phyloP scores from a whole-genome alignment of 83 land plant genomes.

The Picea mariana region DNA sequence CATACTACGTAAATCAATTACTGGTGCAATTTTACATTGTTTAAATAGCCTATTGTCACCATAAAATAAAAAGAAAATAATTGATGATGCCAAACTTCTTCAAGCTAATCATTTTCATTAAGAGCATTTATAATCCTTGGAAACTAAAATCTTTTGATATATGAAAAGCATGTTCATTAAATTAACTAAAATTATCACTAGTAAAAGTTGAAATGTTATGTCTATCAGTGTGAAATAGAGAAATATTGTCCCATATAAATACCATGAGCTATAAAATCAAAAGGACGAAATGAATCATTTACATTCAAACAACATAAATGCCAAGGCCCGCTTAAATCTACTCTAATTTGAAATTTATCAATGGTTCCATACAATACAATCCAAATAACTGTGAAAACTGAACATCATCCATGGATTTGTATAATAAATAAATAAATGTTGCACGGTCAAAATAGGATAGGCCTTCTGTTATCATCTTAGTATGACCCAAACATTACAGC shows the following conservation, averaged over 20 bases:
- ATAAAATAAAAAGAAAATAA: too few species aligned
- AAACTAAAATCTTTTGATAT: too few species aligned
- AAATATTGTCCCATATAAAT: too few species aligned
- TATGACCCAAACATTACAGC: conserved; percentile 7
- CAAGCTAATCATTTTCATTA: not conserved
- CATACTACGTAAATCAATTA: too few species aligned
- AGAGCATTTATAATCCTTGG: not conserved
- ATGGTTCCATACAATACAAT: not conserved
- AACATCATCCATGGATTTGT: not conserved
- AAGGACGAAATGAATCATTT: too few species aligned
- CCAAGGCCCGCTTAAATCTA: not conserved
- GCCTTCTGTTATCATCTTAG: conserved; percentile 4
- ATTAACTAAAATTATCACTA: not conserved
- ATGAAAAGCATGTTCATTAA: not conserved
- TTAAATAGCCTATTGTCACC: too few species aligned
- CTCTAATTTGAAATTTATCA: not conserved
- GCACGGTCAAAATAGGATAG: not conserved
- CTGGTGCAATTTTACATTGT: too few species aligned
- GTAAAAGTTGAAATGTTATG: not conserved
- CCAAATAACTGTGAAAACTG: not conserved
- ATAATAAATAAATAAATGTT: conserved; percentile 10
- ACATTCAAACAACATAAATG: not conserved
- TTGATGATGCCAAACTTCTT: too few species aligned
- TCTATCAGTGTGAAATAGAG: too few species aligned
- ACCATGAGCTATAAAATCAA: too few species aligned